A percentile compares a stretch with the other conserved stretches of the same genome.
Evolutionary conservation across 345 rosid species (phyloP).

Genomic region (Acer campestre): DNA sequence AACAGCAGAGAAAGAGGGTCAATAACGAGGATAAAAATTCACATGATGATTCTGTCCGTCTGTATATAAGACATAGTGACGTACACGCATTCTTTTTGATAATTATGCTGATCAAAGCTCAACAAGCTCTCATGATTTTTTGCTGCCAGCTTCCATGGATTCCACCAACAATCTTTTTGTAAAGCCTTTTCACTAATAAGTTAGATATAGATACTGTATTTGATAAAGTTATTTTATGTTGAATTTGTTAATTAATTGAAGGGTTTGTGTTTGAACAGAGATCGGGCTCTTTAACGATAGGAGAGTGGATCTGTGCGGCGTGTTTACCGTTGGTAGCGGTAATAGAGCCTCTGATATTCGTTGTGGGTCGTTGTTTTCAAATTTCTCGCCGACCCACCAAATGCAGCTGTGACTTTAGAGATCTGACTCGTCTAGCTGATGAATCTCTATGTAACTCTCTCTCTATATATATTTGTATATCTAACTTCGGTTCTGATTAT

Average conservation of each 20-base stretch:
- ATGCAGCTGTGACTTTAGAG: slow-evolving; percentile 11
- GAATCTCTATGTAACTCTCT: slow-evolving; percentile 56
- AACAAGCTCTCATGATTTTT: neutral
- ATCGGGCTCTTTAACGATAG: slow-evolving; percentile 56
- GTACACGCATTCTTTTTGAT: too few species aligned
- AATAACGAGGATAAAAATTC: too few species aligned
- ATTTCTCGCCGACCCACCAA: slow-evolving; percentile 16
- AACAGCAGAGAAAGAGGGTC: too few species aligned
- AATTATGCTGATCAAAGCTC: neutral
- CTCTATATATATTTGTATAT: too few species aligned
- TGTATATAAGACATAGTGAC: too few species aligned
- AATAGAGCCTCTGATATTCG: slow-evolving; percentile 44
- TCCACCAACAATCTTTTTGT: neutral
- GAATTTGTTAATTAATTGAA: neutral
- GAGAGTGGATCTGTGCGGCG: slow-evolving; percentile 68
- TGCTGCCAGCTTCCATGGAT: neutral
- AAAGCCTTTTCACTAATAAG: neutral
- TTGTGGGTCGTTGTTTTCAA: slow-evolving; percentile 54
- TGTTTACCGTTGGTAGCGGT: slow-evolving; percentile 59
- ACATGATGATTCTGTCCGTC: too few species aligned
- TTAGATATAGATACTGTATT: too few species aligned
- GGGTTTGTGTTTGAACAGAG: slow-evolving; percentile 31
- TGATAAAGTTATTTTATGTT: neutral
- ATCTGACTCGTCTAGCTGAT: slow-evolving; percentile 59
- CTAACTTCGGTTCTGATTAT: neutral